Conservation (phyloP, 345 rosid species). For the Aquilaria sinensis region DNA sequence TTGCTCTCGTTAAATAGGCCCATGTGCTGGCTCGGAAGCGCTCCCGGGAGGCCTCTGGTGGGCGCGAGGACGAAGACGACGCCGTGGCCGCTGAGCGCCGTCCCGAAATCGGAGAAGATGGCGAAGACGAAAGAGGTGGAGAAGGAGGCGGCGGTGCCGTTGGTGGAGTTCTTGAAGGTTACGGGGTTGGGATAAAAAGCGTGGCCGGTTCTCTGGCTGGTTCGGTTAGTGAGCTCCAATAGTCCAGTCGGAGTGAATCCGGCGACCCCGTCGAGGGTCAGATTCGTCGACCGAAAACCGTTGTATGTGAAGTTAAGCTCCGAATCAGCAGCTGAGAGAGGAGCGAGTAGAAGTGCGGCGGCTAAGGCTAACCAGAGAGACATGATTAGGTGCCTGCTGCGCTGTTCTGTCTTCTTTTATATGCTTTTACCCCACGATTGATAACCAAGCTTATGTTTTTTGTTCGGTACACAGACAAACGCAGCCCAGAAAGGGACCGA, state of each 20-base stretch:
- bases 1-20: constrained; percentile 18
- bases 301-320: background rate
- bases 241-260: background rate
- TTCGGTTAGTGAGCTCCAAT: background rate
- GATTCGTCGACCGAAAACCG: background rate
- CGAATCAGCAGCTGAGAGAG: constrained; percentile 13
- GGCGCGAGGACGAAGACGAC: constrained; percentile 14
- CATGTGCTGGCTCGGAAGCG: background rate
- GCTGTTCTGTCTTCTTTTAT: too few species aligned
- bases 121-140: background rate
- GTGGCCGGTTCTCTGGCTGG: constrained; percentile 17
- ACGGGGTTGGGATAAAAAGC: constrained; percentile 2
- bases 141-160: constrained; percentile 1
- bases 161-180: background rate
- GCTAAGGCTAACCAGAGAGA: background rate
- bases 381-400: background rate
- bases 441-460: too few species aligned
- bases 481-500: too few species aligned
- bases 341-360: background rate
- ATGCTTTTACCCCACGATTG: too few species aligned
- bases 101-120: background rate
- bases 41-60: constrained; percentile 3
- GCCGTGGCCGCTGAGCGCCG: constrained; percentile 8
- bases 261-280: background rate
- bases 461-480: too few species aligned